A percentile compares a stretch with the other conserved stretches of the same genome.
phyloP scores from a whole-genome alignment of 2,329 filamentous ascomycete species.

The Fusarium heterosporum region DNA sequence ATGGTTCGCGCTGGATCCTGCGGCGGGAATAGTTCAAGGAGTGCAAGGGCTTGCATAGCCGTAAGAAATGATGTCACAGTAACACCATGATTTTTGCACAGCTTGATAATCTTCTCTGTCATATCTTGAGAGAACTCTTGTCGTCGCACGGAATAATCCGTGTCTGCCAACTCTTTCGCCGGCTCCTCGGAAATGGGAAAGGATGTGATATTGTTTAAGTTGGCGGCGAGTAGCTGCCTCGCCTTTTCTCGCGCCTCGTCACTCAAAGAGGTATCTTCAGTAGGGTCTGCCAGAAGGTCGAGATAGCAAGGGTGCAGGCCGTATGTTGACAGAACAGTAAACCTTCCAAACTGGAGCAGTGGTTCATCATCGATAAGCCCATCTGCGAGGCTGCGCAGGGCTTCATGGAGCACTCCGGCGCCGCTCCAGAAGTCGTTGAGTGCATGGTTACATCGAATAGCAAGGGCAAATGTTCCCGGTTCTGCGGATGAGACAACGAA shows the following conservation, averaged over 20 bases:
- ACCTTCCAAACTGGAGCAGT: not conserved
- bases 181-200: slow-evolving; percentile 5
- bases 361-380: not conserved
- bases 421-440: slow-evolving; percentile 17
- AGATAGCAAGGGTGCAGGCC: slow-evolving; percentile 11
- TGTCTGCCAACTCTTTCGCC: not conserved
- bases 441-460: slow-evolving; percentile 12
- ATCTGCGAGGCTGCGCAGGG: not conserved
- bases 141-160: not conserved
- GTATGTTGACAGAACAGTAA: no score
- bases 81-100: not conserved
- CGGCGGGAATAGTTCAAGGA: not conserved
- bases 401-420: not conserved
- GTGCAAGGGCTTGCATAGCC: slow-evolving; percentile 1
- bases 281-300: not conserved
- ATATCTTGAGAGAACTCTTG: not conserved
- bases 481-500: slow-evolving; percentile 3
- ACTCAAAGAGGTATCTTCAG: not conserved
- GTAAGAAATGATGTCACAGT: slow-evolving; percentile 7
- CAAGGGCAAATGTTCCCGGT: not conserved
- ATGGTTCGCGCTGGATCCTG: not conserved
- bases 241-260: not conserved
- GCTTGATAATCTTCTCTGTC: not conserved
- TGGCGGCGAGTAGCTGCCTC: slow-evolving; percentile 6
- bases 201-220: slow-evolving; percentile 2